These are phyloP conservation scores for Acacia confusa DNA, from an alignment of 306 rosid genomes.

Conservation along the genomic window DNA sequence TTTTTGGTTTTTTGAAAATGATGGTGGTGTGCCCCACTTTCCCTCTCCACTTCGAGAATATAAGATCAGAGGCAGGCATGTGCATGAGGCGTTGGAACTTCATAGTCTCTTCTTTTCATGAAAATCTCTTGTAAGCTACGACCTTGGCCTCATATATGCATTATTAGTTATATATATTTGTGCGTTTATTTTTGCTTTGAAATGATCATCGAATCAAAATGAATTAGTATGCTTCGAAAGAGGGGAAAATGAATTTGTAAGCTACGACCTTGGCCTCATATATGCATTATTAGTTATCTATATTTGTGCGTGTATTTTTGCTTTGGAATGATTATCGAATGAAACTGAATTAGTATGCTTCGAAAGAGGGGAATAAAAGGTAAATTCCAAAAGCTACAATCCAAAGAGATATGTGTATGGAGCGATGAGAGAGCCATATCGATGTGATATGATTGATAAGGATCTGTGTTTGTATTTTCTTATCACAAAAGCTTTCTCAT, in stretches of 20 bases:
- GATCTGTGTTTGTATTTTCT: constrained; percentile 29
- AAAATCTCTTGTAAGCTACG: constrained; percentile 53
- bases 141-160: constrained; percentile 44
- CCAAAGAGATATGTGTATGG: constrained; percentile 32
- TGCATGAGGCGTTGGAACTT: constrained; percentile 67
- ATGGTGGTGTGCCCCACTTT: constrained; percentile 53
- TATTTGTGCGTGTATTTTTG: background rate
- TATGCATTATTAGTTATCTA: background rate
- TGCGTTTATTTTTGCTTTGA: background rate
- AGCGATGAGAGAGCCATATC: constrained; percentile 27
- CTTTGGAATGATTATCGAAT: background rate
- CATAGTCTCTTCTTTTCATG: constrained; percentile 80
- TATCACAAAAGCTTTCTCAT: constrained; percentile 36
- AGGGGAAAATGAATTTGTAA: constrained; percentile 15
- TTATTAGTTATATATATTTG: background rate
- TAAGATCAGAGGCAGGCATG: constrained; percentile 62
- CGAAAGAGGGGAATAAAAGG: background rate
- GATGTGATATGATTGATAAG: constrained; percentile 37
- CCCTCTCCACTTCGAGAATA: constrained; percentile 63
- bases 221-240: constrained; percentile 21
- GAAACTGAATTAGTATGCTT: background rate
- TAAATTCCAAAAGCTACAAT: constrained; percentile 26
- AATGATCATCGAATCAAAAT: background rate
- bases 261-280: constrained; percentile 52
- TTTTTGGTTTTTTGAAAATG: constrained; percentile 36